These are phyloP conservation scores for Castanea crenata DNA, from an alignment of 306 rosid species.

Conservation along the genomic window DNA sequence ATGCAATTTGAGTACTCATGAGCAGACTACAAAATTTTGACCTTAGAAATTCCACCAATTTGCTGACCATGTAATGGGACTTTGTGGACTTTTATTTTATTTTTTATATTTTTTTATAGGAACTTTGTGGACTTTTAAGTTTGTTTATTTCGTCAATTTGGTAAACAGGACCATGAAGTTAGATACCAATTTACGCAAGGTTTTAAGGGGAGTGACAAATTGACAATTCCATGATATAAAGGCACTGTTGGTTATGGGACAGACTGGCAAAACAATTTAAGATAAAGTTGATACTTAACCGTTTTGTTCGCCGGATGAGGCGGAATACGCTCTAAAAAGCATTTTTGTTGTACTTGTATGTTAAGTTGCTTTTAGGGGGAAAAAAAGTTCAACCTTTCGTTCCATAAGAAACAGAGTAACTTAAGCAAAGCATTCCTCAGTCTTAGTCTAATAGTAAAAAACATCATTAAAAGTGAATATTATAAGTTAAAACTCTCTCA, in stretches of 20 bases:
- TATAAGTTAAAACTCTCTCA: too few relatives aligned
- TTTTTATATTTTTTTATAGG: not conserved
- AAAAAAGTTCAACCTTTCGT: too few relatives aligned
- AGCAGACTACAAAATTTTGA: not conserved
- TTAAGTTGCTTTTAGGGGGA: too few relatives aligned
- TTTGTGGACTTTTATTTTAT: not conserved
- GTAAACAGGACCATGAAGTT: not conserved
- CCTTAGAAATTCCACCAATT: not conserved
- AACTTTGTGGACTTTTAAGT: not conserved
- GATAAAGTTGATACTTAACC: too few relatives aligned
- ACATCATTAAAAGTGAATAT: fast-evolving
- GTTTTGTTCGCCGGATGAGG: too few relatives aligned
- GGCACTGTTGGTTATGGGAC: not conserved
- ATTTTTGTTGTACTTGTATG: too few relatives aligned
- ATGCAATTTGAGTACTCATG: not conserved
- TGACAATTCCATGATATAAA: not conserved
- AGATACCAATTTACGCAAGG: not conserved
- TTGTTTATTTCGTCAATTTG: not conserved
- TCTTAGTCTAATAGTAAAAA: too few relatives aligned
- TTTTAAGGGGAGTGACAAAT: not conserved
- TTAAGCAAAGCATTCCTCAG: too few relatives aligned
- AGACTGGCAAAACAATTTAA: too few relatives aligned
- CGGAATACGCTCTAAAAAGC: too few relatives aligned
- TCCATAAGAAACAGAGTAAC: too few relatives aligned
- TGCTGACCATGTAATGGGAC: not conserved